A percentile compares a stretch with the other conserved stretches of the same genome.
These are phyloP conservation scores for Henckelia pumila DNA, from an alignment of 257 asterid genomes.

Conservation along the genomic window DNA sequence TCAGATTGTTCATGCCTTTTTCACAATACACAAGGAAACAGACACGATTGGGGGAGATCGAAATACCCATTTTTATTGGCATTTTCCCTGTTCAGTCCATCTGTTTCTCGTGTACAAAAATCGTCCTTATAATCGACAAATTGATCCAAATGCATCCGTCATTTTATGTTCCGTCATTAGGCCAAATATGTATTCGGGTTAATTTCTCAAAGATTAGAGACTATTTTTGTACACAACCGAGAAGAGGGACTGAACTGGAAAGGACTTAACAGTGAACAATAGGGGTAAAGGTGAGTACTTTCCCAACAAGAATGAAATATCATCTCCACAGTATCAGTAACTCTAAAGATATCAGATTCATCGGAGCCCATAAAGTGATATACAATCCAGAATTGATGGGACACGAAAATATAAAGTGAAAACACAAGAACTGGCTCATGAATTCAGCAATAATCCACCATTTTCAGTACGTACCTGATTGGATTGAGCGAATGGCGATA, in stretches of 20 bases:
- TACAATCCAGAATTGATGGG: not conserved
- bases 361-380: not conserved
- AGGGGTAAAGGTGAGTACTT: not conserved
- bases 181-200: not conserved
- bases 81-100: not conserved
- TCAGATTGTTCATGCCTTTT: not conserved
- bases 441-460: constrained; percentile 5
- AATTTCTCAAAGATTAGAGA: not conserved
- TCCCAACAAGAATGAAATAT: not conserved
- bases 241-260: not conserved
- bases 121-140: not conserved
- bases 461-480: constrained; percentile 30
- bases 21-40: not conserved
- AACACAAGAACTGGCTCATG: not conserved
- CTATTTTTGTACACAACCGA: not conserved
- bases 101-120: not conserved
- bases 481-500: constrained; percentile 31
- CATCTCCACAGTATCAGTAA: not conserved
- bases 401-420: not conserved
- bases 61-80: not conserved
- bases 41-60: not conserved
- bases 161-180: not conserved
- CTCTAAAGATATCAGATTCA: not conserved
- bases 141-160: not conserved
- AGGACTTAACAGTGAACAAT: too few species aligned